Evolutionary conservation across 148 eudicot species (phyloP).

Genomic region (Selenicereus undatus): DNA sequence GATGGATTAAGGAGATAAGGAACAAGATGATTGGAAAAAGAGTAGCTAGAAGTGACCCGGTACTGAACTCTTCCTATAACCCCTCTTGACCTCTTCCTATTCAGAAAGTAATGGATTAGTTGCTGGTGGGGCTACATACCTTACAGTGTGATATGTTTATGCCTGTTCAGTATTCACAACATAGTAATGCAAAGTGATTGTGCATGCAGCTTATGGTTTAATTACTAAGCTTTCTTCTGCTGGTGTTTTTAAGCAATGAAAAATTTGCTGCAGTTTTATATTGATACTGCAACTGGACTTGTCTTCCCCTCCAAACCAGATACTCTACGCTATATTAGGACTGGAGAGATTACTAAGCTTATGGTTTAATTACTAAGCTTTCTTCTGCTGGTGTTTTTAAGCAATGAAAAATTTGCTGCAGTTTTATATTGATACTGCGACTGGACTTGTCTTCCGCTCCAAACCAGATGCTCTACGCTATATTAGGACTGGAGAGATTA

Average conservation of each 20-base stretch:
- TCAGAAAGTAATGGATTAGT: not conserved
- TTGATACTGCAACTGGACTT: constrained; percentile 54
- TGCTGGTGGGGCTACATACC: not conserved
- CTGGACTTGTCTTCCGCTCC: constrained; percentile 67
- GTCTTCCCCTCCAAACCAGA: constrained; percentile 63
- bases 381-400: not conserved
- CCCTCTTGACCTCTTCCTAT: not conserved
- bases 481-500: constrained; percentile 60
- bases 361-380: not conserved
- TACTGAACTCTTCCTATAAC: constrained; percentile 23
- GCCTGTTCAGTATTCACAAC: not conserved
- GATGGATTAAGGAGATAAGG: constrained; percentile 65
- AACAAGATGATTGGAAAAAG: constrained; percentile 28
- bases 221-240: not conserved
- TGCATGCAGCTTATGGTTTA: not conserved
- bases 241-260: constrained; percentile 1
- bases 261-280: constrained; percentile 40
- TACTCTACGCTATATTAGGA: constrained; percentile 59
- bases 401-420: constrained; percentile 22
- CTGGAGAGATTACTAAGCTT: constrained; percentile 49
- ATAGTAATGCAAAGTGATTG: not conserved
- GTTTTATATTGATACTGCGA: constrained; percentile 51
- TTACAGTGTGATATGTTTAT: not conserved
- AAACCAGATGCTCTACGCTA: constrained; percentile 57
- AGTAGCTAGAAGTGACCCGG: constrained; percentile 46